phyloP scores from a whole-genome alignment of 495 filamentous ascomycete genomes.

The Hyphodiscus hymeniophilus region DNA sequence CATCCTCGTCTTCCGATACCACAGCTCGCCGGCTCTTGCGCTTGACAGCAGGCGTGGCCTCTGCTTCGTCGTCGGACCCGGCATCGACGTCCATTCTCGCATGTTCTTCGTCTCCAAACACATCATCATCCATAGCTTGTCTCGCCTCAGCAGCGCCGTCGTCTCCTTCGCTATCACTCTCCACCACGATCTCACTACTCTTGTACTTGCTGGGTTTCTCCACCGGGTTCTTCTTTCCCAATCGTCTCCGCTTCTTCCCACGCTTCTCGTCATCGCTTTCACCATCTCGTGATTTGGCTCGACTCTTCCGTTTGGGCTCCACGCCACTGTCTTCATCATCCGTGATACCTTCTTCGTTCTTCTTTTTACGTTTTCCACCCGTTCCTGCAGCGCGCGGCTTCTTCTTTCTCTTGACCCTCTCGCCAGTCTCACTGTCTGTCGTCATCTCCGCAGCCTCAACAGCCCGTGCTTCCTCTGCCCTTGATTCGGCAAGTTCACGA shows the following conservation, averaged over 20 bases:
- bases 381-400: slow-evolving; percentile 41
- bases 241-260: slow-evolving; percentile 52
- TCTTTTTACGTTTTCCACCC: slow-evolving; percentile 57
- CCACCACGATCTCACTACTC: slow-evolving; percentile 70
- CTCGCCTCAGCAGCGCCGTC: slow-evolving; percentile 32
- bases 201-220: slow-evolving; percentile 56
- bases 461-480: slow-evolving; percentile 63
- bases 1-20: slow-evolving; percentile 23
- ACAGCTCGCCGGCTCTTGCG: slow-evolving; percentile 20
- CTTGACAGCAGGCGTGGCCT: slow-evolving; percentile 12
- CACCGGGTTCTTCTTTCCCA: slow-evolving; percentile 40
- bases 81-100: slow-evolving; percentile 22
- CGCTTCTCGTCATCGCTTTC: slow-evolving; percentile 40
- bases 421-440: slow-evolving; percentile 68
- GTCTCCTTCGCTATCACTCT: slow-evolving; percentile 56
- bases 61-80: slow-evolving; percentile 25
- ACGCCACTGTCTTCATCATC: slow-evolving; percentile 35
- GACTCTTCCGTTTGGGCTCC: slow-evolving; percentile 26
- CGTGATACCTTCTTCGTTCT: slow-evolving; percentile 45
- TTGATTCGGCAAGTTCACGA: slow-evolving; percentile 56
- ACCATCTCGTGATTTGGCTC: slow-evolving; percentile 19
- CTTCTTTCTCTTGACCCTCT: slow-evolving; percentile 64
- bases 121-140: slow-evolving; percentile 34
- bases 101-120: slow-evolving; percentile 14
- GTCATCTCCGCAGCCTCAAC: slow-evolving; percentile 64